A percentile compares a stretch with the other conserved stretches of the same genome.
These are phyloP conservation scores for Aureobasidium sp. DNA, from an alignment of 2,329 filamentous ascomycete genomes.

Conservation along the genomic window DNA sequence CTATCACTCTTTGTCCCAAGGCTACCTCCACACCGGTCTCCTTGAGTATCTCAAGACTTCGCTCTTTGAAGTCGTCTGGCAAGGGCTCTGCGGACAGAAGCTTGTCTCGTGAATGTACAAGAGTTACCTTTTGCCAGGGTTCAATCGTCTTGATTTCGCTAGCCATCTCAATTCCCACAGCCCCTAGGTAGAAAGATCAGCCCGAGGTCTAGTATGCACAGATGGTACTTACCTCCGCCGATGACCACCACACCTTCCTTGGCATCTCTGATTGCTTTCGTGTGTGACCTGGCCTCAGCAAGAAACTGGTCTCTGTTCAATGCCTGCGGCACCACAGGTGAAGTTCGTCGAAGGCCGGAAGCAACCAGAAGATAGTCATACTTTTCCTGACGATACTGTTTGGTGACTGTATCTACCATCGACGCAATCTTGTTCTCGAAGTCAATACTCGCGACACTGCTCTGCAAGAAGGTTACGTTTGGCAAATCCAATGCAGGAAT, in stretches of 20 bases:
- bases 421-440: constrained; percentile 50
- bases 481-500: constrained; percentile 57
- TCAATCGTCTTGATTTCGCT: constrained; percentile 63
- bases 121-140: constrained; percentile 55
- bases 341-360: constrained; percentile 60
- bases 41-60: constrained; percentile 47
- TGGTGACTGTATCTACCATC: constrained; percentile 33
- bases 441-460: constrained; percentile 54
- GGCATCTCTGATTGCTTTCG: constrained; percentile 43
- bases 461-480: constrained; percentile 56
- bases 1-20: constrained; percentile 44
- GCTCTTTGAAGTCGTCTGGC: constrained; percentile 59
- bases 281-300: constrained; percentile 51
- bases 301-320: constrained; percentile 54
- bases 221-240: constrained; percentile 48
- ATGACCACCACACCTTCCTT: constrained; percentile 58
- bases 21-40: constrained; percentile 58
- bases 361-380: constrained; percentile 73
- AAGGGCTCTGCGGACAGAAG: constrained; percentile 67
- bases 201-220: neutral
- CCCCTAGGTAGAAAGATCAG: constrained; percentile 36
- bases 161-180: constrained; percentile 75
- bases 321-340: constrained; percentile 64
- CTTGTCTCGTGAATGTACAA: constrained; percentile 63
- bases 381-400: constrained; percentile 20